phyloP scores from a whole-genome alignment of 176 grass and related monocot genomes.

The Triticum monococcum region DNA sequence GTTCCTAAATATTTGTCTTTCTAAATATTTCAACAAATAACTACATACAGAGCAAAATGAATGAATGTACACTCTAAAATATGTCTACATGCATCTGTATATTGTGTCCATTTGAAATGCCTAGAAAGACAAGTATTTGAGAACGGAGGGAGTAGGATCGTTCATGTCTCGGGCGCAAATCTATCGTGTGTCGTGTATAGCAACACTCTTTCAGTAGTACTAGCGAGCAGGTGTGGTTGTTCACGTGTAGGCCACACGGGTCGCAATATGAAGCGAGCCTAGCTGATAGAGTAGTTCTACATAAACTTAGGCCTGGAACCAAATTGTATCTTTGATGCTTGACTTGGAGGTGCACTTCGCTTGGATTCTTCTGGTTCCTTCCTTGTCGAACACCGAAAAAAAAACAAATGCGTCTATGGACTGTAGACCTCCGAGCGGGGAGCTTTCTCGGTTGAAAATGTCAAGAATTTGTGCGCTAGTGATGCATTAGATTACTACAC shows the following conservation, averaged over 20 bases:
- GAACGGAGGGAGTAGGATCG: too few species aligned
- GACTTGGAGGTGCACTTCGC: background rate
- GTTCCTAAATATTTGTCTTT: too few species aligned
- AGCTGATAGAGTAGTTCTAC: background rate
- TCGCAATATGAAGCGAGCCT: too few species aligned
- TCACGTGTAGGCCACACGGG: constrained; percentile 7
- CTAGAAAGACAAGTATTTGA: too few species aligned
- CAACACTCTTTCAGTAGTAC: background rate
- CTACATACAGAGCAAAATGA: too few species aligned
- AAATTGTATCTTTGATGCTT: background rate
- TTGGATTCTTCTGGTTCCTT: background rate
- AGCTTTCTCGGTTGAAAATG: background rate
- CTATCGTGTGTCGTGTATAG: too few species aligned
- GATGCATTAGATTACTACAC: background rate
- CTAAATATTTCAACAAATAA: too few species aligned
- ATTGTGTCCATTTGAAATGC: too few species aligned
- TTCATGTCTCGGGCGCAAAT: too few species aligned
- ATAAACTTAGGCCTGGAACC: background rate
- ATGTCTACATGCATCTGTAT: too few species aligned
- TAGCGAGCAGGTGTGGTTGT: background rate
- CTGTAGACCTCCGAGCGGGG: background rate
- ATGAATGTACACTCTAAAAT: too few species aligned
- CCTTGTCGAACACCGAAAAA: background rate
- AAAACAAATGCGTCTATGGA: background rate
- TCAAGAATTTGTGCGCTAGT: background rate